Conservation (phyloP, 1,284 basidiomycete species). For the Cystobasidium pallidum region DNA sequence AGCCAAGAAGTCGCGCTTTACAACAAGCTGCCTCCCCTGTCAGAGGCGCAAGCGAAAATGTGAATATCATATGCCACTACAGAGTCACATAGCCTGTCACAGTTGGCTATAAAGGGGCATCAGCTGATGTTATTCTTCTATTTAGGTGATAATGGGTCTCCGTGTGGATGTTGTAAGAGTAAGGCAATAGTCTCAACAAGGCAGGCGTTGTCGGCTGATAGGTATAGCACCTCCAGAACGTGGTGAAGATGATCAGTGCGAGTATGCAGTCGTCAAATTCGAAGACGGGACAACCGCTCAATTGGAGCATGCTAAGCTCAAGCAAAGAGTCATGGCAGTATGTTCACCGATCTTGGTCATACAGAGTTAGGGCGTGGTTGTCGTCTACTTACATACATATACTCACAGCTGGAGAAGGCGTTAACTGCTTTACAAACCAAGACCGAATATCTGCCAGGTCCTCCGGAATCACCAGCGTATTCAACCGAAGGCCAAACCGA, state of each 20-base stretch:
- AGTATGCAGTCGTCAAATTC: slow-evolving; percentile 18
- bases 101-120: neutral
- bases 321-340: slow-evolving; percentile 16
- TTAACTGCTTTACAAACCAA: slow-evolving; percentile 12
- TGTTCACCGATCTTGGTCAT: neutral
- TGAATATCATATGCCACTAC: neutral
- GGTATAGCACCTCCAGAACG: neutral
- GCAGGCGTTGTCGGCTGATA: neutral
- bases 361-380: neutral
- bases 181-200: neutral
- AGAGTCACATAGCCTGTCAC: too few relatives aligned
- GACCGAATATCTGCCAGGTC: slow-evolving; percentile 4
- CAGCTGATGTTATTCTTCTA: neutral
- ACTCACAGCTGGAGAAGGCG: slow-evolving; percentile 1
- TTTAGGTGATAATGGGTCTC: slow-evolving; percentile 6
- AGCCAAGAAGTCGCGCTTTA: slow-evolving; percentile 15
- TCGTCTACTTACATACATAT: neutral
- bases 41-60: slow-evolving; percentile 16
- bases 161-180: slow-evolving; percentile 7
- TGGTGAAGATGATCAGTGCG: slow-evolving; percentile 22
- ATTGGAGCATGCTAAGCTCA: slow-evolving; percentile 21
- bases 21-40: slow-evolving; percentile 4
- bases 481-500: slow-evolving; percentile 15
- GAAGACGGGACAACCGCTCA: slow-evolving; percentile 22
- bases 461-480: slow-evolving; percentile 4